These are phyloP conservation scores for Tylopilus cervinicoccineus DNA, from an alignment of 768 basidiomycete species.

Conservation along the genomic window DNA sequence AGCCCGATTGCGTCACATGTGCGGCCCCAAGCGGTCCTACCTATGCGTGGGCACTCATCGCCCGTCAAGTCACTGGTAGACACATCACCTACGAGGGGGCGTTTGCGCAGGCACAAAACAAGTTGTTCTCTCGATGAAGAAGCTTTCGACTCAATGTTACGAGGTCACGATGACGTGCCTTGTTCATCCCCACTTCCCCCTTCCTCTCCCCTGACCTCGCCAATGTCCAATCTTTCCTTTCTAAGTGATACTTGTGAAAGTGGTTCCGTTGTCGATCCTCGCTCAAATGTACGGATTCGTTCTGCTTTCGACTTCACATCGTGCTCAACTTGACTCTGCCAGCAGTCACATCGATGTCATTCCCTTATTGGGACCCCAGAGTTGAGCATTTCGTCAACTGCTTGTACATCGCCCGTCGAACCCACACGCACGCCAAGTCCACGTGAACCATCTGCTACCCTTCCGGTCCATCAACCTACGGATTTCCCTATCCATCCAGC, in stretches of 20 bases:
- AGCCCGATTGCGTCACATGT: constrained; percentile 39
- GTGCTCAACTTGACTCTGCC: constrained; percentile 3
- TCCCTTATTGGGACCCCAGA: constrained; percentile 9
- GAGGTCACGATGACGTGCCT: constrained; percentile 14
- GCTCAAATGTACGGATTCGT: constrained; percentile 29
- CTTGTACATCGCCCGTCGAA: constrained; percentile 12
- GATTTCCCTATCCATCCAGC: neutral
- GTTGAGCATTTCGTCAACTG: constrained; percentile 9
- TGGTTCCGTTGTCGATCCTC: constrained; percentile 8
- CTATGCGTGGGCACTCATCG: constrained; percentile 20
- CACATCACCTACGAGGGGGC: constrained; percentile 4
- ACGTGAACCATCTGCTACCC: neutral
- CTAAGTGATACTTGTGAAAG: constrained; percentile 24
- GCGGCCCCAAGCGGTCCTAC: constrained; percentile 14
- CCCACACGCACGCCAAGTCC: neutral
- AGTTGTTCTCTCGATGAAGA: constrained; percentile 1
- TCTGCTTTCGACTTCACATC: constrained; percentile 3
- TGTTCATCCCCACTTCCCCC: constrained; percentile 30
- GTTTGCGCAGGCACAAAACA: neutral
- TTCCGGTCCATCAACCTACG: neutral
- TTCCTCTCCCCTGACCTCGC: constrained; percentile 45
- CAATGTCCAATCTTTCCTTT: constrained; percentile 36
- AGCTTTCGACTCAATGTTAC: neutral
- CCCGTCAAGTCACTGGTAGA: constrained; percentile 15
- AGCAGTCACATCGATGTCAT: constrained; percentile 11